Base-by-base conservation (phyloP, 2,329 filamentous ascomycete species). In the Macrophomina phaseolina region DNA sequence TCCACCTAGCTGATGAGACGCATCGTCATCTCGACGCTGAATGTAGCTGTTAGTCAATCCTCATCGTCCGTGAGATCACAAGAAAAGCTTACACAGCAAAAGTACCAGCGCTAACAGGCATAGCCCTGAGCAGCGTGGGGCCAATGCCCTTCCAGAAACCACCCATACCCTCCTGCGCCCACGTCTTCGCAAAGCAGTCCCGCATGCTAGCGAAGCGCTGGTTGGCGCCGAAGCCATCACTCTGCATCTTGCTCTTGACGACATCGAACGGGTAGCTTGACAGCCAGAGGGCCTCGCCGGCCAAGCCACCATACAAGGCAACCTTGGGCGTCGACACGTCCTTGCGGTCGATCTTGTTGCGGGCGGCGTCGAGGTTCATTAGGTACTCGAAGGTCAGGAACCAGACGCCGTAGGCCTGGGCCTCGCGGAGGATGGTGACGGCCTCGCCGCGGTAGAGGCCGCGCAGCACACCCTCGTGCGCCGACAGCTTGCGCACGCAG, bases 161-260 rank as follows among this genome's bases (percentile, higher is more conserved):
- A 49, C 87, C 82, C 72, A 89, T 75, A 0, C 95, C 95, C 80
- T 96, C 93, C 5, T 81, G 84, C 68, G 85, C 86, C 83, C 87
- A 97, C 1, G 91, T 96, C 84, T 97, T 89, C 67, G 84, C 86
- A 80, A 98, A 96, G 82, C 92, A 96, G 80, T 96, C 91, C 62
- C 90, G 87, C 94, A 97, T 97, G 66, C 84, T 90, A 77, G 83
- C 87, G 81, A 91, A 99, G 76, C 85, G 86, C 83, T 90, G 89
- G 69, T 86, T 81, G 58, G 78, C 79, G 2, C 92, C 93, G 76
- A 97, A 95, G 0, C 92, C 94, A 81, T 99, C 95, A 67, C 91
- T 97, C 86, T 99, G 95, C 94, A 98, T 97, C 87, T 97, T 98
- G 81, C 93, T 97, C 91, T 99, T 99, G 81, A 99, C 82, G 34